These are phyloP conservation scores for Solanum hybrid DNA, from an alignment of 305 asterid genomes.

Conservation along the genomic window DNA sequence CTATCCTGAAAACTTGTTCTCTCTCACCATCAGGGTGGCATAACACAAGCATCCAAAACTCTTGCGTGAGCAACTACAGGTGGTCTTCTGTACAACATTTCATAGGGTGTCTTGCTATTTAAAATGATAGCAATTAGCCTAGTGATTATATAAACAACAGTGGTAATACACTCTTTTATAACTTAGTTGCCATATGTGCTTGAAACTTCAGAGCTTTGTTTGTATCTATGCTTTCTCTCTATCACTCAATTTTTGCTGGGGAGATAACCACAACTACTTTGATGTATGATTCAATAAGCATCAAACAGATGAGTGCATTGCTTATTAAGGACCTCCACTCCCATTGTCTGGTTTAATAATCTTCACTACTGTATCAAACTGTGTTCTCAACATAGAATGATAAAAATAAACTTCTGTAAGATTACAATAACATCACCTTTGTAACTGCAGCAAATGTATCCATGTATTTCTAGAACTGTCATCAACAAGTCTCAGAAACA, in stretches of 20 bases:
- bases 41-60: not conserved
- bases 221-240: not conserved
- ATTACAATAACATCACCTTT: not conserved
- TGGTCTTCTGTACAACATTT: not conserved
- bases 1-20: not conserved
- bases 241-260: not conserved
- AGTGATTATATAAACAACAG: not conserved
- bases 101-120: not conserved
- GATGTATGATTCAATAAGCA: not conserved
- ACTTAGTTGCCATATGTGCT: not conserved
- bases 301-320: not conserved
- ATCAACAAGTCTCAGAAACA: not conserved
- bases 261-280: not conserved
- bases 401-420: not conserved
- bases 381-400: not conserved
- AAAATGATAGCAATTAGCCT: not conserved
- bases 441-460: not conserved
- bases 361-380: not conserved
- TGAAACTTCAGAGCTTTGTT: not conserved
- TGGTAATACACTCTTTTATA: not conserved
- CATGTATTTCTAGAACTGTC: not conserved
- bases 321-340: not conserved
- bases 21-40: not conserved
- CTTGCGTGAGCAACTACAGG: not conserved
- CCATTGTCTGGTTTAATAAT: not conserved